These are phyloP conservation scores for Mallotus repandus DNA, from an alignment of 441 rosid species.

Conservation along the genomic window DNA sequence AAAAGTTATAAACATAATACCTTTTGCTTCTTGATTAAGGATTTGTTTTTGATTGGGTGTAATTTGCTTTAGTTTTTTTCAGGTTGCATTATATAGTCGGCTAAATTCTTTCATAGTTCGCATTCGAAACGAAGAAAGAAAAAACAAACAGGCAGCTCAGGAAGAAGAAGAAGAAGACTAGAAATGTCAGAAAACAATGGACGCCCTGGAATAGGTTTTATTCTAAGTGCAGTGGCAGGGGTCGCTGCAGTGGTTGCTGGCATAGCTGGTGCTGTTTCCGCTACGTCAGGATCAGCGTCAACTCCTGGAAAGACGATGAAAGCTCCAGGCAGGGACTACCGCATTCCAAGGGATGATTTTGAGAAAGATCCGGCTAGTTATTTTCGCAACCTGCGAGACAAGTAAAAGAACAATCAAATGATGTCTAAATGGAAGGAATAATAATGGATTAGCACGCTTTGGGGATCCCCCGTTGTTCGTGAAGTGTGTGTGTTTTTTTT, in stretches of 20 bases:
- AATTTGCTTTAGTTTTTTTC: too few relatives aligned
- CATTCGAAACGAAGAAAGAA: not conserved
- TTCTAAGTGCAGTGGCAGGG: not conserved
- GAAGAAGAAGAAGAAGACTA: not conserved
- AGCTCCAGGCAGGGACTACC: constrained; percentile 23
- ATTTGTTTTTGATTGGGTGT: too few relatives aligned
- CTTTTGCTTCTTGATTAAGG: too few relatives aligned
- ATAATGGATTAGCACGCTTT: too few relatives aligned
- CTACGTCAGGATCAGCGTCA: not conserved
- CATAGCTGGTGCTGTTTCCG: not conserved
- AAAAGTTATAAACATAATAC: too few relatives aligned
- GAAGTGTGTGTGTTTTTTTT: too few relatives aligned
- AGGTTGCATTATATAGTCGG: too few relatives aligned
- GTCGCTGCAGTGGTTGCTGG: not conserved
- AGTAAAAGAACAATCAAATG: not conserved
- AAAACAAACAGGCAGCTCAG: too few relatives aligned
- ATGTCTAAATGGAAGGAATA: too few relatives aligned
- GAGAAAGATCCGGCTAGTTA: not conserved
- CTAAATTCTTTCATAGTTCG: not conserved
- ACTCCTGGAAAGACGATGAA: constrained; percentile 7
- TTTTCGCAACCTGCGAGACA: not conserved
- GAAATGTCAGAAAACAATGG: not conserved
- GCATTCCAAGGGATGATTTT: constrained; percentile 15
- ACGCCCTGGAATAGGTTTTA: not conserved
- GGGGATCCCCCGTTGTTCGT: too few relatives aligned